These are phyloP conservation scores for Mortierella hygrophila DNA, from an alignment of 192 early-diverging fungal genomes.

Conservation along the genomic window DNA sequence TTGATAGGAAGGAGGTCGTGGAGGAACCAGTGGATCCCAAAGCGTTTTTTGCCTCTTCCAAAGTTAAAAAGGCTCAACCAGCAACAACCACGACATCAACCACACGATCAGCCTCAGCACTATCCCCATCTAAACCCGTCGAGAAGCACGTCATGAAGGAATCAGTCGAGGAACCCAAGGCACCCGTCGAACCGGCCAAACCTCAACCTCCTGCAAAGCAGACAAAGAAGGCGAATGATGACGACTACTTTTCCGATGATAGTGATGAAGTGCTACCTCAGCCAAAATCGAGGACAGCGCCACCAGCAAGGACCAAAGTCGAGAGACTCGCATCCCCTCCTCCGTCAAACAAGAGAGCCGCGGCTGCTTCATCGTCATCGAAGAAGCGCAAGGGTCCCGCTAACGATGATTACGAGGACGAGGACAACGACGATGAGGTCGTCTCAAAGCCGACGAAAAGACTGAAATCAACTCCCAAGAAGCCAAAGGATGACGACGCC, in stretches of 20 bases:
- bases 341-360: constrained; percentile 16
- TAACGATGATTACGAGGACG: constrained; percentile 27
- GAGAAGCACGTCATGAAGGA: background rate
- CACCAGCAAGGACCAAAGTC: constrained; percentile 12
- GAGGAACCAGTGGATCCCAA: constrained; percentile 45
- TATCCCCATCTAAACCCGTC: background rate
- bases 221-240: constrained; percentile 19
- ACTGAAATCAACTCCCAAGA: constrained; percentile 24
- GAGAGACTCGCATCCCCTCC: background rate
- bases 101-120: background rate
- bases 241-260: constrained; percentile 45
- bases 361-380: background rate
- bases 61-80: constrained; percentile 22
- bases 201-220: constrained; percentile 10
- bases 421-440: constrained; percentile 23
- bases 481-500: constrained; percentile 19
- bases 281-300: constrained; percentile 12
- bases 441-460: constrained; percentile 19
- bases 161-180: background rate
- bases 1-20: constrained; percentile 1
- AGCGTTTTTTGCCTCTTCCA: constrained; percentile 39
- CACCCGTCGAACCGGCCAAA: background rate
- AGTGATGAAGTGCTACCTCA: constrained; percentile 34
- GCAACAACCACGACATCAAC: constrained; percentile 9
- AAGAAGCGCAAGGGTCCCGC: constrained; percentile 27